Percentiles rank a stretch among this genome's conserved stretches.
Conservation (phyloP, 192 early-diverging fungal species). For the Kickxella alabastrina region DNA sequence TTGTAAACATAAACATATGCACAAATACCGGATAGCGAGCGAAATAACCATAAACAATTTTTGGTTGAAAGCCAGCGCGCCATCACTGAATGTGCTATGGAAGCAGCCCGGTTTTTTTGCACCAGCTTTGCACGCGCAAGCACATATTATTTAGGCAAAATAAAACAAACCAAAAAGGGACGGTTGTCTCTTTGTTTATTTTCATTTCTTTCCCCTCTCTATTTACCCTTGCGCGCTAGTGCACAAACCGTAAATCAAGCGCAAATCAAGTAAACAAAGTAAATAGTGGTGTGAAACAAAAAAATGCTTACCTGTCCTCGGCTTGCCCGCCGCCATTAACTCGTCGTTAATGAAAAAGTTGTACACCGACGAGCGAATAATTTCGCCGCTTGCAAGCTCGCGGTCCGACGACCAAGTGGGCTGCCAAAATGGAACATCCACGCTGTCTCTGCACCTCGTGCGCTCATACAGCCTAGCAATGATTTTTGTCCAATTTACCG, state of each 20-base stretch:
- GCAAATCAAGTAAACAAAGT: too few relatives aligned
- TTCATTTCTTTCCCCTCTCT: too few relatives aligned
- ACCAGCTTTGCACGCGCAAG: too few relatives aligned
- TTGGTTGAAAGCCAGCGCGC: too few relatives aligned
- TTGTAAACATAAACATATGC: background rate
- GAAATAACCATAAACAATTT: too few relatives aligned
- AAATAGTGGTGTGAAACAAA: background rate
- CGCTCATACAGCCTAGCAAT: slow-evolving; percentile 36
- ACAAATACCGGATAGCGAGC: background rate
- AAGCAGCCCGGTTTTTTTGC: too few relatives aligned
- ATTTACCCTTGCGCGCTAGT: too few relatives aligned
- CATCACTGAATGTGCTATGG: too few relatives aligned
- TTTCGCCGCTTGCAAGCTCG: slow-evolving; percentile 20
- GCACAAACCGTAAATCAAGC: too few relatives aligned
- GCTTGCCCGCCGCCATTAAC: slow-evolving; percentile 10
- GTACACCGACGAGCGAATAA: slow-evolving; percentile 46
- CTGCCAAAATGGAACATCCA: slow-evolving; percentile 15
- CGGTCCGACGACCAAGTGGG: slow-evolving; percentile 40
- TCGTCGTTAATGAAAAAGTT: slow-evolving; percentile 45
- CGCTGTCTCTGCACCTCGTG: slow-evolving; percentile 30
- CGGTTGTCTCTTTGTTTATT: too few relatives aligned
- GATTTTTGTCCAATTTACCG: slow-evolving; percentile 37
- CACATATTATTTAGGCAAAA: too few relatives aligned
- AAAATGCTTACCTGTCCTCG: slow-evolving; percentile 17
- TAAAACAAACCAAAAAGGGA: too few relatives aligned